Base-by-base conservation (phyloP, 768 basidiomycete species). In the Russula earlei region DNA sequence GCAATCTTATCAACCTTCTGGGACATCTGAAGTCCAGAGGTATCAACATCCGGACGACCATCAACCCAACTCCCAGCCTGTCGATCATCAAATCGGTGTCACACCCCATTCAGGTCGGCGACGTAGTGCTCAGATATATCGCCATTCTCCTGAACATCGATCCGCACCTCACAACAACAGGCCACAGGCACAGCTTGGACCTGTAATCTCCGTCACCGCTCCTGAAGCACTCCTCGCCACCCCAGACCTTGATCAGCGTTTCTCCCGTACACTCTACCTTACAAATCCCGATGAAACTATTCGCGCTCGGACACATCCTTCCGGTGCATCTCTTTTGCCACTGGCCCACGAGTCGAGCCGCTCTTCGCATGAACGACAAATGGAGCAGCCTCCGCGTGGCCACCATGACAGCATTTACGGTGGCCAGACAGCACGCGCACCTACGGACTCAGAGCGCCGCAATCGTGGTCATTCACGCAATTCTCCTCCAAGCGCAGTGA, bases 211-310 rank as follows among this genome's bases (percentile, higher is more conserved):
- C 42, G 11, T 42, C 14, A 9, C 5, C 33, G 47, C 41, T 49
- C 41, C 47, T 5, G 25, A 43, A 14, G 17, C n/a, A n/a, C n/a
- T 15, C 2, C 52, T 52, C 44, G 41, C 52, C 12, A 49, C 33
- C 36, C 52, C 56, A 19, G 47, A 38, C 9, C 10, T 58, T 20
- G 52, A 58, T 4, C 47, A 37, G 14, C 52, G 41, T 37, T 10
- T 58, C 36, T 36, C 40, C 11, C 57, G 46, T 37, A 54, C 57
- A 10, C 57, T 58, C 27, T 58, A 58, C 43, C 57, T 58, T 17
- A 54, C 57, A 25, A 58, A 58, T 47, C 56, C 56, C n/a, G 56
- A 58, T 34, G 46, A 37, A 19, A n/a, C 8, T 3, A 14, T 19
- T 19, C 12, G 33, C n/a, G 0, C 38, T 46, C 24, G 31, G 36